Conservation (phyloP, 371 early-diverging fungal species). For the Gilbertella persicaria region DNA sequence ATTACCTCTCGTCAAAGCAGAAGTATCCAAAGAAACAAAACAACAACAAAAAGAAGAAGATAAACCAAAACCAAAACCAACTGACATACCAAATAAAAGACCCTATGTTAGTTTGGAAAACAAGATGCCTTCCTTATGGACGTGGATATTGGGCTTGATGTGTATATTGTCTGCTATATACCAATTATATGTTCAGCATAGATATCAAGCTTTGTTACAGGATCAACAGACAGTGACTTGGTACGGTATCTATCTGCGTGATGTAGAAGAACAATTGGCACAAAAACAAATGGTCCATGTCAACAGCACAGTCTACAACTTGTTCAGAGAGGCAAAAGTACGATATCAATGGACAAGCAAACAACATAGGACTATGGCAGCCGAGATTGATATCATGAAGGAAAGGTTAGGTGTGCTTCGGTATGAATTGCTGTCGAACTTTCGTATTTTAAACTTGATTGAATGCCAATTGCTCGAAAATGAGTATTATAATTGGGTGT, state of each 20-base stretch:
- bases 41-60: not conserved
- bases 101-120: not conserved
- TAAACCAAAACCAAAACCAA: not conserved
- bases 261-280: constrained; percentile 39
- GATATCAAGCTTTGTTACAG: constrained; percentile 1
- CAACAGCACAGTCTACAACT: constrained; percentile 19
- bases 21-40: constrained; percentile 3
- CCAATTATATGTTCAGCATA: constrained; percentile 7
- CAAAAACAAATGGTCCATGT: constrained; percentile 8
- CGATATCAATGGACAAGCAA: constrained; percentile 25
- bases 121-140: not conserved
- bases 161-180: constrained; percentile 14
- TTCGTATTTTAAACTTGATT: constrained; percentile 48
- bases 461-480: constrained; percentile 50
- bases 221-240: constrained; percentile 10
- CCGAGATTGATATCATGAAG: constrained; percentile 47
- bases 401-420: constrained; percentile 53
- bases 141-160: not conserved
- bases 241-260: constrained; percentile 53
- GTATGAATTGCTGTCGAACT: constrained; percentile 50
- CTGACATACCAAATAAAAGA: not conserved
- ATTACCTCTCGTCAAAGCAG: constrained; percentile 32
- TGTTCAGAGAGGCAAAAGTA: constrained; percentile 21
- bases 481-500: constrained; percentile 60
- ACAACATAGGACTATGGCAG: constrained; percentile 51